Percentiles rank a stretch among this genome's conserved stretches.
Evolutionary conservation across 1,284 basidiomycete genomes (phyloP).

Genomic region (Fomitiporia mediterranea): DNA sequence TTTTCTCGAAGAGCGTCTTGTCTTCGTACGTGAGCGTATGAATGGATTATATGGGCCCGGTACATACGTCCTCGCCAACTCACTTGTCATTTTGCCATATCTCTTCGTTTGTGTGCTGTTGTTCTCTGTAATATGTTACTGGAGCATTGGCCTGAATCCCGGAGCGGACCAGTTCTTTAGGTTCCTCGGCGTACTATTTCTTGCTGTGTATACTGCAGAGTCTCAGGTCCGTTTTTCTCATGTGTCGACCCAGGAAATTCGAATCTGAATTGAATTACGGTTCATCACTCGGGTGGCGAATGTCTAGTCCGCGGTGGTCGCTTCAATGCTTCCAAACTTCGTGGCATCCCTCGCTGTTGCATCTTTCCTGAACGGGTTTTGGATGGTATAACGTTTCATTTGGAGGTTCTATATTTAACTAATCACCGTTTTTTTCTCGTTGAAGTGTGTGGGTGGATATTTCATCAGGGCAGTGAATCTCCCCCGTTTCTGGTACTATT

Average conservation of each 20-base stretch:
- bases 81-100: constrained; percentile 56
- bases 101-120: constrained; percentile 48
- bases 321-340: constrained; percentile 52
- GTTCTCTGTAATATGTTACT: constrained; percentile 41
- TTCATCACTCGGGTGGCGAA: not conserved
- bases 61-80: constrained; percentile 45
- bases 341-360: constrained; percentile 55
- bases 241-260: not conserved
- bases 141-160: constrained; percentile 41
- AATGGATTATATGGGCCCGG: constrained; percentile 58
- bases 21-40: constrained; percentile 46
- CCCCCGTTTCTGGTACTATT: constrained; percentile 55
- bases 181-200: constrained; percentile 51
- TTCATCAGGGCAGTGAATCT: constrained; percentile 49
- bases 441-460: constrained; percentile 33
- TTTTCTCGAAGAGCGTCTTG: constrained; percentile 51
- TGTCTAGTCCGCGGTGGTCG: constrained; percentile 40
- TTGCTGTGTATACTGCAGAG: constrained; percentile 55
- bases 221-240: constrained; percentile 35
- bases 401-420: not conserved
- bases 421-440: constrained; percentile 1
- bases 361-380: constrained; percentile 57
- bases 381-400: constrained; percentile 42
- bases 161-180: constrained; percentile 48
- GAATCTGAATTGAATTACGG: not conserved